Conservation (phyloP, 441 rosid species). For the Pelargonium citronellum region DNA sequence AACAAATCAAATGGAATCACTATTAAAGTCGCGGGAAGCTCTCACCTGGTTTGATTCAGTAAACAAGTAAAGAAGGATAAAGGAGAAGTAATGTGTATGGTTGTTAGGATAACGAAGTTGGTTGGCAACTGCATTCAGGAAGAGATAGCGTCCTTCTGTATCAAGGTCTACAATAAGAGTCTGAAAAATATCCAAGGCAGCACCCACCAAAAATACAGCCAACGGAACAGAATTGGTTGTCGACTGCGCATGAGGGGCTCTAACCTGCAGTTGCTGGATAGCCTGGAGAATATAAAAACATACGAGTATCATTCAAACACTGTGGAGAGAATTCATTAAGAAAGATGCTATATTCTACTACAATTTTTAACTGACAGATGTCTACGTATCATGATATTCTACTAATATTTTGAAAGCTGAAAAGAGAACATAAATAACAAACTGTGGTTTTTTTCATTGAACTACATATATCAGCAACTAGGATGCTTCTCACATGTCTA, state of each 20-base stretch:
- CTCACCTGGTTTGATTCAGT: conserved; percentile 83
- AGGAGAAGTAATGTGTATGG: conserved; percentile 95
- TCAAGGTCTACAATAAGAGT: conserved; percentile 62
- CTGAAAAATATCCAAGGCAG: conserved; percentile 74
- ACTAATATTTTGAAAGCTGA: not conserved
- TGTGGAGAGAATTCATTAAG: not conserved
- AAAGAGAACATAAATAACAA: not conserved
- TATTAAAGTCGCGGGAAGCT: not conserved
- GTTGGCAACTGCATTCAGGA: conserved; percentile 88
- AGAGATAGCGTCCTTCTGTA: conserved; percentile 85
- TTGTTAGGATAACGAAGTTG: conserved; percentile 98
- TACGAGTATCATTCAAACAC: not conserved
- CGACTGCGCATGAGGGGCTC: conserved; percentile 65
- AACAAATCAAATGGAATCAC: not conserved
- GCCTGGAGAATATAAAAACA: conserved; percentile 36
- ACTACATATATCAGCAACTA: not conserved
- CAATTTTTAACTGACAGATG: not conserved
- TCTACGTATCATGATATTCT: not conserved
- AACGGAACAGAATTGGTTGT: conserved; percentile 40
- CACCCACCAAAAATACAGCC: conserved; percentile 47
- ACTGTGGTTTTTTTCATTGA: not conserved
- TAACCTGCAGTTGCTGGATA: conserved; percentile 69
- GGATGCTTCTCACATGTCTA: no score
- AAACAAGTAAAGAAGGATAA: conserved; percentile 74
- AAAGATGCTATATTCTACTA: conserved; percentile 1